Evolutionary conservation across 2,329 filamentous ascomycete genomes (phyloP).

Genomic region (Dothideomycetes sp.): DNA sequence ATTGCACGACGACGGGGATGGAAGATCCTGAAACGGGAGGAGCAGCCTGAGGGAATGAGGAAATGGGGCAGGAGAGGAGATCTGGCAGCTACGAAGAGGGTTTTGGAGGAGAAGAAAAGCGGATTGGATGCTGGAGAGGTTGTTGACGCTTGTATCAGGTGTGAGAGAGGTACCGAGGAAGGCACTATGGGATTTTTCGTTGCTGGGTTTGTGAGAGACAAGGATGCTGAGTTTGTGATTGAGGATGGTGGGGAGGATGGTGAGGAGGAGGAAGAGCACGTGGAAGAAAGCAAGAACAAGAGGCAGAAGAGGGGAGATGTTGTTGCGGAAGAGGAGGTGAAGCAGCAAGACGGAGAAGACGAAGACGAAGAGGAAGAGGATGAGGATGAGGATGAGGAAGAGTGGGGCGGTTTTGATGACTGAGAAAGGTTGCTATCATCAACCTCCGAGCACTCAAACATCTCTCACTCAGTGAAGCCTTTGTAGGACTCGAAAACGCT

Average conservation of each 20-base stretch:
- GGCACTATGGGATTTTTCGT: conserved; percentile 94
- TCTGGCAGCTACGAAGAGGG: conserved; percentile 27
- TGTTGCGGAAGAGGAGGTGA: neutral
- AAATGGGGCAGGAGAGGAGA: conserved; percentile 58
- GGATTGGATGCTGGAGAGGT: conserved; percentile 23
- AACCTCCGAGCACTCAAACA: neutral
- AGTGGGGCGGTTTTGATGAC: conserved; percentile 38
- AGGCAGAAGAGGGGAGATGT: neutral
- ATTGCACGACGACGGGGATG: conserved; percentile 62
- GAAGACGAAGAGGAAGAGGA: too few relatives aligned
- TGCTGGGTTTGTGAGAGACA: conserved; percentile 66
- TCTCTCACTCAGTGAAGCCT: too few relatives aligned
- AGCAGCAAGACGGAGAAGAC: neutral
- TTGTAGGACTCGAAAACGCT: too few relatives aligned
- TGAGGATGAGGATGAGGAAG: conserved; percentile 26
- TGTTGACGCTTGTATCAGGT: conserved; percentile 17
- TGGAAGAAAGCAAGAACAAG: too few relatives aligned
- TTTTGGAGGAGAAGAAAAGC: conserved; percentile 19
- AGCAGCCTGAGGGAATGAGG: conserved; percentile 68
- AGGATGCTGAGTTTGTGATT: conserved; percentile 5
- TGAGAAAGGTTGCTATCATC: neutral
- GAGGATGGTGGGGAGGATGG: neutral
- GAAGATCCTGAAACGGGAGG: conserved; percentile 60
- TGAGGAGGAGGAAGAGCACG: conserved; percentile 1
- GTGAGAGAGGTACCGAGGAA: conserved; percentile 26